Evolutionary conservation across 2,329 filamentous ascomycete genomes (phyloP), one percentile per base, ranked within the genome.

Genomic region (Diaporthe citriasiana): DNA sequence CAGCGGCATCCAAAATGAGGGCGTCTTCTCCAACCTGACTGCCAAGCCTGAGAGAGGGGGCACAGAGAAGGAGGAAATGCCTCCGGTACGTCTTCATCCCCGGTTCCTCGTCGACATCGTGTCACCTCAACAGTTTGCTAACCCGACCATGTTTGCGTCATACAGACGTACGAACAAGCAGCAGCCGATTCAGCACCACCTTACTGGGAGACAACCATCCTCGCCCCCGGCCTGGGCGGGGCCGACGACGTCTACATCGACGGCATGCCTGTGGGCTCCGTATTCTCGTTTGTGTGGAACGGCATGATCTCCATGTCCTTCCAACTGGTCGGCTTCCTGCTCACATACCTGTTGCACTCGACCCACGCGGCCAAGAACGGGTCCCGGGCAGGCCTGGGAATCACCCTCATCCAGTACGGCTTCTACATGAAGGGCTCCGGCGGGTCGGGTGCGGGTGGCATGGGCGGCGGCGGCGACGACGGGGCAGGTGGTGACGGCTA

Each of bases 181-280:
- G 97, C 97, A 4, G 96, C 96, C 55, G 97, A 99, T 83, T 93
- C 95, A 33, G 97, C 97, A 63, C 97, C 97, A 1, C 97, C 97
- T 0, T 99, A 99, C 84, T 99, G 97, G 97, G 97, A 99, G 86
- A 99, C 97, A 8, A 98, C 97, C 0, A 98, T 99, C 77, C 90
- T 99, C 69, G 96, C 95, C 0, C 97, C 97, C 0, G 97, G 96
- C 72, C 91, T 97, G 77, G 93, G 93, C 70, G 94, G 93, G n/a
- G 91, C 92, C 51, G 95, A 98, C 81, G 97, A 99, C 83, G 96
- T 99, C 63, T 99, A 97, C 80, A 94, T 99, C 73, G 97, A 99
- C 82, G 97, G 97, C 79, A 93, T 99, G 81, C 95, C 97, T 4
- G 97, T 97, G 70, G 94, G 94, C 77, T 95, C 94, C 65, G 86